Conservation (phyloP, 179 eudicot genomes). For the Beta macrorhiza region DNA sequence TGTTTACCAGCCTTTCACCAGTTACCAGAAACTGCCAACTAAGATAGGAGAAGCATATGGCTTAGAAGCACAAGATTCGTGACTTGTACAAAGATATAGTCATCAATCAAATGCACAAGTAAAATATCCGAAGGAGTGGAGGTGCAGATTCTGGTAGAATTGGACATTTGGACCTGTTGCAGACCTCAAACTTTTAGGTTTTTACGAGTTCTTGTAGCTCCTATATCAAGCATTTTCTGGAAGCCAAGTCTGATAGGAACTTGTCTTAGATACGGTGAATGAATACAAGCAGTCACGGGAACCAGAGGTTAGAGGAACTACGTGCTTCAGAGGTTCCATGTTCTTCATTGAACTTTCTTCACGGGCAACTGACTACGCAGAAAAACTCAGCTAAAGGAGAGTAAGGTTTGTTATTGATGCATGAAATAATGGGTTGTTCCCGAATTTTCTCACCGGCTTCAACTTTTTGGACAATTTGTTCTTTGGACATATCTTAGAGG, state of each 20-base stretch:
- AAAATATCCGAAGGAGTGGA: not conserved
- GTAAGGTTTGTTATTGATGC: not conserved
- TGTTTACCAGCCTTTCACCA: not conserved
- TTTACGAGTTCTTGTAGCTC: not conserved
- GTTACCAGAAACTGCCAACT: not conserved
- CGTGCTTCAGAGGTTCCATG: not conserved
- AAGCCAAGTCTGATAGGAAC: not conserved
- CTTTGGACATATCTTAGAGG: not conserved
- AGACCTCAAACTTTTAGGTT: not conserved
- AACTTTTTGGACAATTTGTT: not conserved
- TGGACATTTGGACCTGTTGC: not conserved
- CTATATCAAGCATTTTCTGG: not conserved
- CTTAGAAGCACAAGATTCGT: not conserved
- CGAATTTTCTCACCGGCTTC: not conserved
- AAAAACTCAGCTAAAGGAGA: not conserved
- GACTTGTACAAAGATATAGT: not conserved
- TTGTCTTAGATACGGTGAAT: not conserved
- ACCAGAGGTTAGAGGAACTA: not conserved
- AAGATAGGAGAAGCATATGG: not conserved
- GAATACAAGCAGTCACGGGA: not conserved
- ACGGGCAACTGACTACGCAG: not conserved
- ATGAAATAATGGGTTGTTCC: conserved; percentile 3
- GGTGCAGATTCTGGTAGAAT: not conserved
- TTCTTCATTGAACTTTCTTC: not conserved
- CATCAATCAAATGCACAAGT: not conserved